Conservation (phyloP, 2,329 filamentous ascomycete genomes). For the Apiospora aurea region DNA sequence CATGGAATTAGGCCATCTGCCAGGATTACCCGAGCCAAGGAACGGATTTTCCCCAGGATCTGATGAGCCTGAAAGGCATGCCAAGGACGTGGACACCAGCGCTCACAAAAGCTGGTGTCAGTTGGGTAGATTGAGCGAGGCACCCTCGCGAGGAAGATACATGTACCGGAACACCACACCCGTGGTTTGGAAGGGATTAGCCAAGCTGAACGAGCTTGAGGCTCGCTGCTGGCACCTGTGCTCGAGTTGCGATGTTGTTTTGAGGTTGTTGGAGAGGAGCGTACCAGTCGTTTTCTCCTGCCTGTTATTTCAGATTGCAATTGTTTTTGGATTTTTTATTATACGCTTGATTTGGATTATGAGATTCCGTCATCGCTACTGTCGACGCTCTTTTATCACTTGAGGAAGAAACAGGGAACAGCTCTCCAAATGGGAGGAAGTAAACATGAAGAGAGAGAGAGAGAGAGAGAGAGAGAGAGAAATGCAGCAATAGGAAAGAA, state of each 20-base stretch:
- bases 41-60: slow-evolving; percentile 2
- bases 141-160: not conserved
- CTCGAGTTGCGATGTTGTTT: not conserved
- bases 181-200: not conserved
- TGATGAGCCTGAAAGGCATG: slow-evolving; percentile 30
- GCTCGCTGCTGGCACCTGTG: not conserved
- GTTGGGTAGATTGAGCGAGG: not conserved
- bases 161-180: not conserved
- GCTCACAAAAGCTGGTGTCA: not conserved
- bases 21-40: not conserved
- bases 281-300: slow-evolving; percentile 17
- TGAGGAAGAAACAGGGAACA: not conserved
- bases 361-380: slow-evolving; percentile 1
- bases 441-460: not conserved
- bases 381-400: not conserved
- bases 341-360: not conserved
- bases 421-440: not conserved
- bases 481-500: not conserved
- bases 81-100: slow-evolving; percentile 28
- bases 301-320: slow-evolving; percentile 25
- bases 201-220: not conserved
- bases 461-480: not conserved
- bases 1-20: slow-evolving; percentile 10
- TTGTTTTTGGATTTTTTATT: slow-evolving; percentile 25
- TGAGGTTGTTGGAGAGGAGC: not conserved